Evolutionary conservation across 352 stramenopile species (phyloP).

Genomic region (Phytophthora pinifolia): DNA sequence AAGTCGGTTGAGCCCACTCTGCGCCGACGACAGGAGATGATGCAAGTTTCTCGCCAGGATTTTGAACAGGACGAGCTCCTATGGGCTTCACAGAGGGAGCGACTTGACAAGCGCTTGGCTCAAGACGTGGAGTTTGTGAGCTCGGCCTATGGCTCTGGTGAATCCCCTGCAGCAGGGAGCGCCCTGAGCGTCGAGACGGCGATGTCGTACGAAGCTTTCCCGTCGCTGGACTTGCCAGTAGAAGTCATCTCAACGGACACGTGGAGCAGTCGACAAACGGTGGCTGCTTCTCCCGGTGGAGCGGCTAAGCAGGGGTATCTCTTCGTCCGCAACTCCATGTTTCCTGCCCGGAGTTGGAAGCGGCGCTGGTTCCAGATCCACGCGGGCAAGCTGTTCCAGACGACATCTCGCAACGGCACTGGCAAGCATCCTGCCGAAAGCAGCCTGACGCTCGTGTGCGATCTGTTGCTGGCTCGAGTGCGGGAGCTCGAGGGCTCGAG

Average conservation of each 20-base stretch:
- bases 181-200: slow-evolving; percentile 20
- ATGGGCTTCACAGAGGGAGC: slow-evolving; percentile 69
- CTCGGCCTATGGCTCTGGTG: slow-evolving; percentile 13
- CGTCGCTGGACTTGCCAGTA: slow-evolving; percentile 63
- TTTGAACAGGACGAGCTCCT: slow-evolving; percentile 77
- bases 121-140: slow-evolving; percentile 46
- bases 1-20: slow-evolving; percentile 75
- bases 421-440: slow-evolving; percentile 60
- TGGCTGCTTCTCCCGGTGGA: slow-evolving; percentile 28
- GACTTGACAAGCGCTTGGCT: slow-evolving; percentile 55
- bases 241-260: slow-evolving; percentile 80
- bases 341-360: slow-evolving; percentile 84
- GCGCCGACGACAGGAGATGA: slow-evolving; percentile 63
- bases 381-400: slow-evolving; percentile 83
- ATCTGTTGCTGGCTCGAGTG: slow-evolving; percentile 81
- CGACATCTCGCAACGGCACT: slow-evolving; percentile 32
- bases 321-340: slow-evolving; percentile 84
- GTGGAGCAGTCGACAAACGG: slow-evolving; percentile 44
- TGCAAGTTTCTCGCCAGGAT: slow-evolving; percentile 63
- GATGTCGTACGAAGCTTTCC: slow-evolving; percentile 27
- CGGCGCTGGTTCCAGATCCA: slow-evolving; percentile 89
- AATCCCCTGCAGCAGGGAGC: slow-evolving; percentile 15
- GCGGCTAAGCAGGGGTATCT: slow-evolving; percentile 83
- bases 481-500: slow-evolving; percentile 51
- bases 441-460: slow-evolving; percentile 75